Base-by-base conservation (phyloP, 768 basidiomycete genomes). In the Suillus sp. region DNA sequence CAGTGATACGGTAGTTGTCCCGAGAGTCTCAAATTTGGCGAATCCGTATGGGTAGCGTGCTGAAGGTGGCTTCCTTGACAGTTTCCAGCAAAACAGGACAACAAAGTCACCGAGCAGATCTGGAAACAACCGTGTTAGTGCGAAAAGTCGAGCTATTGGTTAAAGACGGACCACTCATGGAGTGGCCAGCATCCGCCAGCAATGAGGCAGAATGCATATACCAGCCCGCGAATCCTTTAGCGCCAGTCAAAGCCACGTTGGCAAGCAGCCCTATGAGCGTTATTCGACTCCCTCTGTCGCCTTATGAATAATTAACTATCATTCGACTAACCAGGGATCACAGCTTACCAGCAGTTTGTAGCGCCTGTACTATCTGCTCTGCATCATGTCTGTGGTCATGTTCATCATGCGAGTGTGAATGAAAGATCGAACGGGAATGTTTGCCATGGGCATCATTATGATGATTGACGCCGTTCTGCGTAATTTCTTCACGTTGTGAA, bases 21-120 rank as follows among this genome's bases (percentile, higher is more conserved):
- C 96, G 27, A 98, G 80, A 5, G 95, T 95, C 77, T 99, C 96
- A 68, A 95, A 96, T 77, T 99, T 98, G 66, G 91, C 91, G 69
- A 93, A 91, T 18, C 94, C 93, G 65, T 89, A 95, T 1, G 95
- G 95, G 73, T 94, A 98, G 66, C 77, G 79, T 66, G 79, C 83
- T 10, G 91, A 89, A 11, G 95, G 91, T n/a, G 90, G 85, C 71
- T 84, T 85, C 58, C 94, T 84, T 1, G 93, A 94, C 40, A 95
- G 80, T 58, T 87, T 86, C 92, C 93, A 97, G 72, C 89, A 92
- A 66, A 91, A 88, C 11, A 99, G 82, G 4, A 93, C 95, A 61
- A 96, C 93, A 71, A 96, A 89, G 78, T 96, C 97, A 27, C 93
- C 95, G 62, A 96, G 76, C 22, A 96, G 79, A 76, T 95, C 91